Base-by-base conservation (phyloP, 257 asterid genomes). In the Verbena officinalis region DNA sequence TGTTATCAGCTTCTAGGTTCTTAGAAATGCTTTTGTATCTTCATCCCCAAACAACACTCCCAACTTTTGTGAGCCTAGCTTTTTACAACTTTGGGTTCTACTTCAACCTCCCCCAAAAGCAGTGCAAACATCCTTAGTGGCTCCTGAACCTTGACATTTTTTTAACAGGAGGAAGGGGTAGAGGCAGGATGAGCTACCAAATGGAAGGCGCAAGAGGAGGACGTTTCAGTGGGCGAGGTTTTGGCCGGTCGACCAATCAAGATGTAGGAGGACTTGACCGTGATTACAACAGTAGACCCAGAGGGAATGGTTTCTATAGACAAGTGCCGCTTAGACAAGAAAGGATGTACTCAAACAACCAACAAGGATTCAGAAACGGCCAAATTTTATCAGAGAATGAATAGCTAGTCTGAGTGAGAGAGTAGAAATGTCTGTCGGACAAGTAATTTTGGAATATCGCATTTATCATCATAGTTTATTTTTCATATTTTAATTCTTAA, bases 171-270 rank as follows among this genome's bases (percentile, higher is more conserved):
- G 95, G 81, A 67, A 75, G 96, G 63, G 98, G 95, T 62, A 84
- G 96, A 72, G 98, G 97, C 74, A 80, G 95, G 71, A 56, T 71
- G 16, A 80, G 83, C 84, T 86, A 88, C 84, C 87, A 74, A 58
- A 66, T 67, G 76, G 93, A 87, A 9, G 95, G 85, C 57, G 48
- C 67, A 40, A 80, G 90, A 77, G 98, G 98, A 77, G 98, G 98
- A 49, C 87, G 90, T 6, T 81, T 79, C 55, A 88, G 89, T 10
- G 88, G 93, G 43, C 87, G 95, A 30, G 78, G 91, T 52, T 81
- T 71, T 64, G 77, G 82, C 59, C 65, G 87, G 67, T 78, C 70
- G 49, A 65, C 19, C 65, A 72, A 75, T 46, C 90, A 78, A 64
- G 89, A 86, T 0, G n/a, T n/a, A n/a, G n/a, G n/a, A n/a, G 82